Evolutionary conservation across 257 asterid species (phyloP).

Genomic region (Salvia rosmarinus): DNA sequence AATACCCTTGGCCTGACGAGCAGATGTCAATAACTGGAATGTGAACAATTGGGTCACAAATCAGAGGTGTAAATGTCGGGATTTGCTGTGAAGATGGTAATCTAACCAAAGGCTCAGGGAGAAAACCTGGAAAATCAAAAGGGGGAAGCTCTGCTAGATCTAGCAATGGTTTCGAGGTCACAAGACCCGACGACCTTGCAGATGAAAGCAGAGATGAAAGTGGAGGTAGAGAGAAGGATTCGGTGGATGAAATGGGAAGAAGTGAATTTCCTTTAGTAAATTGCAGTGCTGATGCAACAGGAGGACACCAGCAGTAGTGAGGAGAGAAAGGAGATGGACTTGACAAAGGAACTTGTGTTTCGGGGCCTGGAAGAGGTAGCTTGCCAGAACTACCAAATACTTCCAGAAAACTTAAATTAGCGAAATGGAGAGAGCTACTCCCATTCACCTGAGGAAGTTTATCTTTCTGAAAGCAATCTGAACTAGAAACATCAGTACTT

Average conservation of each 20-base stretch:
- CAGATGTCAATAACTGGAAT: conserved; percentile 85
- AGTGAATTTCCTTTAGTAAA: conserved; percentile 43
- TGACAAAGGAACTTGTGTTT: conserved; percentile 42
- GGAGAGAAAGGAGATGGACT: conserved; percentile 63
- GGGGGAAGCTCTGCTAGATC: conserved; percentile 51
- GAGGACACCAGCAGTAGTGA: conserved; percentile 92
- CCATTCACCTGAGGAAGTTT: conserved; percentile 42
- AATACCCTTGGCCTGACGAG: conserved; percentile 90
- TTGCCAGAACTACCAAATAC: conserved; percentile 39
- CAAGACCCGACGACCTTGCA: conserved; percentile 47
- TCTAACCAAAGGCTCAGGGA: conserved; percentile 53
- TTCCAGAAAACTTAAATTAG: conserved; percentile 48
- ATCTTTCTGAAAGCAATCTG: conserved; percentile 40
- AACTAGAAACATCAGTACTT: conserved; percentile 37
- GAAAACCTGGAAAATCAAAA: conserved; percentile 65
- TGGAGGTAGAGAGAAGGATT: conserved; percentile 61
- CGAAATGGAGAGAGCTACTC: conserved; percentile 21
- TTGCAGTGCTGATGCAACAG: conserved; percentile 58
- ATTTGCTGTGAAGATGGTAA: conserved; percentile 76
- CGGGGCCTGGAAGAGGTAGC: conserved; percentile 43
- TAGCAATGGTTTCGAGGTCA: conserved; percentile 49
- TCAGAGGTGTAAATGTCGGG: conserved; percentile 73
- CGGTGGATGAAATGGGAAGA: conserved; percentile 51
- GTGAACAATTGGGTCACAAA: conserved; percentile 89
- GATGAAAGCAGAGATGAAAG: conserved; percentile 62